phyloP scores from a whole-genome alignment of 257 asterid genomes.

The Petrea volubilis region DNA sequence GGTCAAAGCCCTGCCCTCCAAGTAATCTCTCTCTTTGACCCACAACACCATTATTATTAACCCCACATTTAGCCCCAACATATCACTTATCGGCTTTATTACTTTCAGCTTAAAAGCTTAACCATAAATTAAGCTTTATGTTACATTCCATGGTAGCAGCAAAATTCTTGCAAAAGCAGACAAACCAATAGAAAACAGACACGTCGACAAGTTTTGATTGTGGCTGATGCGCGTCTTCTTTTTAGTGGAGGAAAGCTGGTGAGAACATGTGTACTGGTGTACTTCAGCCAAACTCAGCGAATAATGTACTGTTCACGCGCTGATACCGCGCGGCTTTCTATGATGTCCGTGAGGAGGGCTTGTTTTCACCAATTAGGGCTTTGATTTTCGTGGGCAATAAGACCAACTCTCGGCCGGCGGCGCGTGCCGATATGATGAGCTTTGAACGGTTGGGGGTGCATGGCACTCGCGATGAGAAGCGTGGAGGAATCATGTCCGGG shows the following conservation, averaged over 20 bases:
- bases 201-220: neutral
- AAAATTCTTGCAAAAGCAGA: neutral
- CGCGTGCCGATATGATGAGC: constrained; percentile 5
- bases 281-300: neutral
- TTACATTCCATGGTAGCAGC: neutral
- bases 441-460: neutral
- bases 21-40: constrained; percentile 19
- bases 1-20: constrained; percentile 38
- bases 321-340: constrained; percentile 20
- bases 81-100: neutral
- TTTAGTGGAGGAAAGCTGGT: neutral
- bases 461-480: neutral
- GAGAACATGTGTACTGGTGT: neutral
- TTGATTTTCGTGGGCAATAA: neutral
- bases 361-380: neutral
- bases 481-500: neutral
- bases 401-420: constrained; percentile 21
- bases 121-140: neutral
- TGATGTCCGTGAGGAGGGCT: neutral
- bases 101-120: too few relatives aligned
- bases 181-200: neutral
- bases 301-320: constrained; percentile 23
- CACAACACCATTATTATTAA: constrained; percentile 1
- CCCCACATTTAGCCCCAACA: neutral
- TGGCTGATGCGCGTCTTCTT: neutral